Evolutionary conservation across 2,329 filamentous ascomycete species (phyloP).

Genomic region (Monilinia aucupariae): DNA sequence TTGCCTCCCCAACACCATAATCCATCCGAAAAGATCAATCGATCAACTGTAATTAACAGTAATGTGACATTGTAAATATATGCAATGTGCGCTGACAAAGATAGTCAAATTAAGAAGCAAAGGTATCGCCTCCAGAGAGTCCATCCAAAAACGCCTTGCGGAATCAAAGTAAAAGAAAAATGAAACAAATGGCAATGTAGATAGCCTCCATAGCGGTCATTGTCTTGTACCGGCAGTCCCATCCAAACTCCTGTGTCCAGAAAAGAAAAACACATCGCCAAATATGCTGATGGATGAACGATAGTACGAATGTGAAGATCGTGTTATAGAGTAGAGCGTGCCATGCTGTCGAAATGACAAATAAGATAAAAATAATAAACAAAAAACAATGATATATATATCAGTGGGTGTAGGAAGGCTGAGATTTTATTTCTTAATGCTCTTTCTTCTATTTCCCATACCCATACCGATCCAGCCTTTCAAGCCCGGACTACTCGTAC

Average conservation of each 20-base stretch:
- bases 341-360: conserved; percentile 6
- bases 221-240: conserved; percentile 5
- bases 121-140: not conserved
- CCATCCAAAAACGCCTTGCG: not conserved
- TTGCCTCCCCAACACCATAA: conserved; percentile 11
- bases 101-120: conserved; percentile 10
- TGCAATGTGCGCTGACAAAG: conserved; percentile 10
- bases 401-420: not conserved
- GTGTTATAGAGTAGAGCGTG: not conserved
- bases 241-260: not conserved
- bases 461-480: conserved; percentile 12
- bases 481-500: conserved; percentile 5
- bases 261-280: not conserved
- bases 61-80: conserved; percentile 6
- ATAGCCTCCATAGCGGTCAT: conserved; percentile 10
- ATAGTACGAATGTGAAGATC: conserved; percentile 2
- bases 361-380: not conserved
- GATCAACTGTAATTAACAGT: conserved; percentile 2
- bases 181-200: not conserved
- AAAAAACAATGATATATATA: not conserved
- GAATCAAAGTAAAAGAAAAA: not conserved
- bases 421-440: conserved; percentile 17
- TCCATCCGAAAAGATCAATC: conserved; percentile 12
- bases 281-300: conserved; percentile 1
- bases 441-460: conserved; percentile 23